These are phyloP conservation scores for Candida arabinofermentans DNA, from an alignment of 805 yeast species.

Conservation along the genomic window DNA sequence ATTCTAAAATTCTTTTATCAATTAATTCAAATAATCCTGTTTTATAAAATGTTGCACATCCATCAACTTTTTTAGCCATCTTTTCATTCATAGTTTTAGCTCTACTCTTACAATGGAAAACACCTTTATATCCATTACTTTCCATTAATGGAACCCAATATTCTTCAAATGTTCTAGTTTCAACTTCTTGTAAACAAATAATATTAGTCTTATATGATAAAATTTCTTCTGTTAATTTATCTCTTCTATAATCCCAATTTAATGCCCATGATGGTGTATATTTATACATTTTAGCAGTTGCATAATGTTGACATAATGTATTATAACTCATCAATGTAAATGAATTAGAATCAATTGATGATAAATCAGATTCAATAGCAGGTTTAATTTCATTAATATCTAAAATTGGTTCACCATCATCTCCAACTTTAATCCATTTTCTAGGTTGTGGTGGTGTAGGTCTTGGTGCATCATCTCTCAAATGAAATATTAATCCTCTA, in stretches of 20 bases:
- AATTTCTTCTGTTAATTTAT: slow-evolving; percentile 70
- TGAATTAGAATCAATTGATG: slow-evolving; percentile 32
- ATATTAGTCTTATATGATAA: slow-evolving; percentile 64
- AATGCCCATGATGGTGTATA: slow-evolving; percentile 98
- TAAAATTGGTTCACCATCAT: slow-evolving; percentile 60
- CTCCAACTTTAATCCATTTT: slow-evolving; percentile 76
- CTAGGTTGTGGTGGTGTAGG: slow-evolving; percentile 66
- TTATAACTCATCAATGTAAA: slow-evolving; percentile 86
- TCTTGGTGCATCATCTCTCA: slow-evolving; percentile 80
- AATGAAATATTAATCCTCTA: slow-evolving; percentile 69
- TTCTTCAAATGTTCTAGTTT: slow-evolving; percentile 78
- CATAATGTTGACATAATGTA: slow-evolving; percentile 92
- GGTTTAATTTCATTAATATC: slow-evolving; percentile 22
- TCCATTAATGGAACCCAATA: slow-evolving; percentile 77
- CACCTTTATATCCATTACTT: slow-evolving; percentile 72
- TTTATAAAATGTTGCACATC: slow-evolving; percentile 93
- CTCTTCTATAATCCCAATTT: slow-evolving; percentile 86
- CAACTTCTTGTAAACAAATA: slow-evolving; percentile 93
- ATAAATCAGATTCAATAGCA: slow-evolving; percentile 23
- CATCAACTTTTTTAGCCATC: slow-evolving; percentile 90
- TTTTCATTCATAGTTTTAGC: slow-evolving; percentile 82
- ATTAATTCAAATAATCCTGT: slow-evolving; percentile 62
- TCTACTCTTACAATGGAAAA: slow-evolving; percentile 84
- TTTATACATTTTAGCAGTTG: slow-evolving; percentile 86
- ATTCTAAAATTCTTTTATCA: slow-evolving; percentile 75